These are phyloP conservation scores for Umbellularia californica DNA, from an alignment of 164 flowering plant species.

Conservation along the genomic window DNA sequence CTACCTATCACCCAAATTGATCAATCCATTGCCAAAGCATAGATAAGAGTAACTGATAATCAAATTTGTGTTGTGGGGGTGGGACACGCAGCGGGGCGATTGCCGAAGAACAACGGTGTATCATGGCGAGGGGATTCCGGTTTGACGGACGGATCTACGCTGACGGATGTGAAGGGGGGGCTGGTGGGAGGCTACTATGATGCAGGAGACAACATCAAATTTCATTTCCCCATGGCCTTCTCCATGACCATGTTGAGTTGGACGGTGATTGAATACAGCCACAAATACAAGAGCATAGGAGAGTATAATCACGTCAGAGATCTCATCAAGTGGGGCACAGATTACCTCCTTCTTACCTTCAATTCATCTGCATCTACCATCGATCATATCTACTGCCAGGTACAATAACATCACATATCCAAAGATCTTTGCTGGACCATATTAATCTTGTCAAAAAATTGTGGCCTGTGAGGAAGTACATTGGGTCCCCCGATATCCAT, in stretches of 20 bases:
- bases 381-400: conserved; percentile 60
- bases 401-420: conserved; percentile 7
- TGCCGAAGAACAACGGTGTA: conserved; percentile 51
- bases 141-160: conserved; percentile 48
- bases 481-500: too few relatives aligned
- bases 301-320: conserved; percentile 64
- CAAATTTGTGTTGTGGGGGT: too few relatives aligned
- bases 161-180: conserved; percentile 44
- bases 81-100: conserved; percentile 56
- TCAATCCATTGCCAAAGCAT: too few relatives aligned
- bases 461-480: background rate
- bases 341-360: conserved; percentile 77
- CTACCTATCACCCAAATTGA: too few relatives aligned
- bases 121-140: conserved; percentile 75
- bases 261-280: conserved; percentile 73
- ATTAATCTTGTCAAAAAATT: background rate
- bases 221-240: conserved; percentile 73
- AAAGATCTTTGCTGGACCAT: background rate
- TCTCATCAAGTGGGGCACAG: conserved; percentile 93
- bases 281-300: conserved; percentile 50
- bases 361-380: conserved; percentile 58
- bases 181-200: conserved; percentile 90
- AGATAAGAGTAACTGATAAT: too few relatives aligned
- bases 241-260: conserved; percentile 93
- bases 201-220: conserved; percentile 75